These are phyloP conservation scores for Debaryomyces subglobosus DNA, from an alignment of 1,139 yeast species.

Conservation along the genomic window DNA sequence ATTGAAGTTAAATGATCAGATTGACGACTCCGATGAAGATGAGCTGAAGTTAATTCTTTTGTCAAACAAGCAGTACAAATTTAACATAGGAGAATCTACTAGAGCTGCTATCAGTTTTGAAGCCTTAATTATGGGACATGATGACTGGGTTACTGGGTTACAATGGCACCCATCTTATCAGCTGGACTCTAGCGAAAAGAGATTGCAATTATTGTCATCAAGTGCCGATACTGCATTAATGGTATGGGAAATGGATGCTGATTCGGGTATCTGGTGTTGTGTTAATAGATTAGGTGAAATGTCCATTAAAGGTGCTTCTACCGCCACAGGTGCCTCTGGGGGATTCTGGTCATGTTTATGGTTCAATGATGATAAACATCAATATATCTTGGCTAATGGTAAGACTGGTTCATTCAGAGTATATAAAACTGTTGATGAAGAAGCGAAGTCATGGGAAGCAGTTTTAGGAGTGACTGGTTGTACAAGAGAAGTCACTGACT, in stretches of 20 bases:
- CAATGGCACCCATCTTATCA: constrained; percentile 66
- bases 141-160: constrained; percentile 92
- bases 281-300: constrained; percentile 83
- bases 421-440: constrained; percentile 53
- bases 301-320: constrained; percentile 93
- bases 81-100: constrained; percentile 35
- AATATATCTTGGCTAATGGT: constrained; percentile 75
- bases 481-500: constrained; percentile 70
- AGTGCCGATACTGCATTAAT: constrained; percentile 94
- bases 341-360: constrained; percentile 94
- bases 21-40: constrained; percentile 62
- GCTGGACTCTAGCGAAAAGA: constrained; percentile 22
- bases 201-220: constrained; percentile 70
- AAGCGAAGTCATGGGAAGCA: constrained; percentile 52
- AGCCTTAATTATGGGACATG: constrained; percentile 96
- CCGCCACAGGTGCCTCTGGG: constrained; percentile 98
- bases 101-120: constrained; percentile 74
- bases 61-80: constrained; percentile 66
- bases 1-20: constrained; percentile 56
- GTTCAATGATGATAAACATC: constrained; percentile 52
- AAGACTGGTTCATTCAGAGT: constrained; percentile 91
- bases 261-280: constrained; percentile 92
- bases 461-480: constrained; percentile 76
- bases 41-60: constrained; percentile 54
- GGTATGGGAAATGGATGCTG: constrained; percentile 91